Evolutionary conservation across 2,329 filamentous ascomycete genomes (phyloP).

Genomic region (Exophiala lecanii-corni): DNA sequence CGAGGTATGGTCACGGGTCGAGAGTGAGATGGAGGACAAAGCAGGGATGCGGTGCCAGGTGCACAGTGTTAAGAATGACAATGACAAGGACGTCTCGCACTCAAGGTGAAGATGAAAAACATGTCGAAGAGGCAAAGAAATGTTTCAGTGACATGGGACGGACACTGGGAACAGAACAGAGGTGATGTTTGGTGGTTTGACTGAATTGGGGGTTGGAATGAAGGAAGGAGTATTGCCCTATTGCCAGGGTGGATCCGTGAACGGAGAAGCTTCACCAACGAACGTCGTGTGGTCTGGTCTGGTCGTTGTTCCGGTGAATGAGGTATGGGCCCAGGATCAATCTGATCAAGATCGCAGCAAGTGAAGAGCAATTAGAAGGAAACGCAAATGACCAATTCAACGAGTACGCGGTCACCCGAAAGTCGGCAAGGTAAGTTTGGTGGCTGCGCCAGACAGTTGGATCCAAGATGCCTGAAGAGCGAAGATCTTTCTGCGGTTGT

Average conservation of each 20-base stretch:
- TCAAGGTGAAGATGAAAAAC: neutral
- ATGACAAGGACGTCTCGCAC: neutral
- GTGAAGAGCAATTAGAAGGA: constrained; percentile 14
- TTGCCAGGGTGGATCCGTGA: constrained; percentile 15
- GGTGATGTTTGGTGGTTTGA: constrained; percentile 20
- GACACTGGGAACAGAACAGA: constrained; percentile 6
- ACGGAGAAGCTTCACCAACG: constrained; percentile 11
- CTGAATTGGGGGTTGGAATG: constrained; percentile 23
- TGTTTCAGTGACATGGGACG: constrained; percentile 11
- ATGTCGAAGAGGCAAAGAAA: neutral
- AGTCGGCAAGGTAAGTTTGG: constrained; percentile 20
- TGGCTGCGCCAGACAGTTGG: constrained; percentile 21
- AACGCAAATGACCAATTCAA: constrained; percentile 15
- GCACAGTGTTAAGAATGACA: no score
- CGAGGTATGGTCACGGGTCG: no score
- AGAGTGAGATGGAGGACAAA: no score
- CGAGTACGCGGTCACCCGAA: constrained; percentile 24
- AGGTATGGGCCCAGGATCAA: neutral
- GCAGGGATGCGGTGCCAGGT: no score
- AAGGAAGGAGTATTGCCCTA: constrained; percentile 12
- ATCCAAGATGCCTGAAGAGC: constrained; percentile 16
- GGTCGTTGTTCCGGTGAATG: neutral
- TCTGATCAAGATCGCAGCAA: neutral
- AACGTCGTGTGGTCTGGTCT: constrained; percentile 16
- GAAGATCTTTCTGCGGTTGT: constrained; percentile 8